Conservation (phyloP, 139 green algal species). For the Coelastrella sp. region DNA sequence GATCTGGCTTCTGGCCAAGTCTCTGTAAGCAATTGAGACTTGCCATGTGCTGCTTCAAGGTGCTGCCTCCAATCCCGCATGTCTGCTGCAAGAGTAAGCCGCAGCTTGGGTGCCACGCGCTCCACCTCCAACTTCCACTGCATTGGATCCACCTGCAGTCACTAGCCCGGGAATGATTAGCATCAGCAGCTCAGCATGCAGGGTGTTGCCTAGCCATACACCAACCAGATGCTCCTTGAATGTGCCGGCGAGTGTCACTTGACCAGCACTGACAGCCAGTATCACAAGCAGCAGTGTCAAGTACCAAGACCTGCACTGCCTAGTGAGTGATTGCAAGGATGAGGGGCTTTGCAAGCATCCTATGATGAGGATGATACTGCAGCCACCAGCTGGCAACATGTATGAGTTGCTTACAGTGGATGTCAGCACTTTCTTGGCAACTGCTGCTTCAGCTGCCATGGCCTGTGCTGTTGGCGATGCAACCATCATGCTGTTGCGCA, state of each 20-base stretch:
- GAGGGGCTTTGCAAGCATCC: too few relatives aligned
- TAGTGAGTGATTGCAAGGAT: too few relatives aligned
- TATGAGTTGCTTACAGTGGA: slow-evolving; percentile 24
- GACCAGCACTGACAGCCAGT: too few relatives aligned
- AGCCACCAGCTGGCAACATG: neutral
- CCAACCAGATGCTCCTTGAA: too few relatives aligned
- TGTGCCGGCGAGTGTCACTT: too few relatives aligned
- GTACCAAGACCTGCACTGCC: too few relatives aligned
- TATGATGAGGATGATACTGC: neutral
- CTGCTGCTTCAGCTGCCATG: slow-evolving; percentile 29
- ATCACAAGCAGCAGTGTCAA: too few relatives aligned
- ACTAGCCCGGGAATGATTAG: neutral
- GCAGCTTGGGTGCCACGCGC: slow-evolving; percentile 75
- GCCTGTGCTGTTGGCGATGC: neutral
- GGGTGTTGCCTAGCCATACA: neutral
- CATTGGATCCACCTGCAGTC: slow-evolving; percentile 68
- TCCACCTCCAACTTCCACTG: slow-evolving; percentile 82
- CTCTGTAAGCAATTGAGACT: neutral
- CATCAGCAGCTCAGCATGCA: neutral
- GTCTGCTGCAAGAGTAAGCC: slow-evolving; percentile 71
- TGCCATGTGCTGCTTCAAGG: slow-evolving; percentile 61
- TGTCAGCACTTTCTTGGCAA: slow-evolving; percentile 31
- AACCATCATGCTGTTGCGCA: neutral
- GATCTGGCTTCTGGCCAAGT: slow-evolving; percentile 26
- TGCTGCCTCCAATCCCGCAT: slow-evolving; percentile 82